Conservation (phyloP, 2,329 filamentous ascomycete genomes). For the Phaeosphaeriaceae sp. region DNA sequence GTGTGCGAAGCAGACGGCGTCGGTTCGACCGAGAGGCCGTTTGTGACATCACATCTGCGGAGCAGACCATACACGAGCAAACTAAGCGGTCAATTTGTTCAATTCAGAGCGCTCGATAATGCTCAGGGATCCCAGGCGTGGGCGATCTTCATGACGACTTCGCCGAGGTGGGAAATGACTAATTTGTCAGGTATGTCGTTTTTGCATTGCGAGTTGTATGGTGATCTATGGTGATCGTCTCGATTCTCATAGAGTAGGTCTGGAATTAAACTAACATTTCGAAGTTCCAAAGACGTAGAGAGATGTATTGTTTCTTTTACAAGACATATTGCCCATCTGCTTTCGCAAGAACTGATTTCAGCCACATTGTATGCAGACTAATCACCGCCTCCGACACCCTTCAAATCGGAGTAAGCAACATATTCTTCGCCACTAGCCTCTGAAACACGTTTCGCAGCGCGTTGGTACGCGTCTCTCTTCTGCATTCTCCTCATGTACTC, state of each 20-base stretch:
- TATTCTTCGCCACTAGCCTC: constrained; percentile 49
- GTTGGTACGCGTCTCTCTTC: constrained; percentile 54
- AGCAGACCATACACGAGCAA: background rate
- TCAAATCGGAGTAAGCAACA: constrained; percentile 41
- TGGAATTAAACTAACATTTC: too few relatives aligned
- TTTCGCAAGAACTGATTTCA: background rate
- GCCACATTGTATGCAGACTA: background rate
- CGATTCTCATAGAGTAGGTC: too few relatives aligned
- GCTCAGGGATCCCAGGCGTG: too few relatives aligned
- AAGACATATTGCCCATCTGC: background rate
- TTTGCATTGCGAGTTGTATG: too few relatives aligned
- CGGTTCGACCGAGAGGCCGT: background rate
- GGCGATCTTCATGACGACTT: too few relatives aligned
- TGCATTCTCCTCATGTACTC: constrained; percentile 56
- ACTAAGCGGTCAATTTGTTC: background rate
- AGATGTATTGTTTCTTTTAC: background rate
- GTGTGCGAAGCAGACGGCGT: background rate
- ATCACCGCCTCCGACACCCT: constrained; percentile 2
- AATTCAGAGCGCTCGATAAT: background rate
- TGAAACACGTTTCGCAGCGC: constrained; percentile 58
- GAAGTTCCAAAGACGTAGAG: too few relatives aligned
- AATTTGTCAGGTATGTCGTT: too few relatives aligned
- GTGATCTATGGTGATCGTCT: too few relatives aligned
- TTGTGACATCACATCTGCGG: background rate
- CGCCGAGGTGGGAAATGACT: too few relatives aligned